Percentiles rank a stretch among this genome's conserved stretches.
Conservation (phyloP, 805 yeast genomes). For the Saturnispora besseyi region DNA sequence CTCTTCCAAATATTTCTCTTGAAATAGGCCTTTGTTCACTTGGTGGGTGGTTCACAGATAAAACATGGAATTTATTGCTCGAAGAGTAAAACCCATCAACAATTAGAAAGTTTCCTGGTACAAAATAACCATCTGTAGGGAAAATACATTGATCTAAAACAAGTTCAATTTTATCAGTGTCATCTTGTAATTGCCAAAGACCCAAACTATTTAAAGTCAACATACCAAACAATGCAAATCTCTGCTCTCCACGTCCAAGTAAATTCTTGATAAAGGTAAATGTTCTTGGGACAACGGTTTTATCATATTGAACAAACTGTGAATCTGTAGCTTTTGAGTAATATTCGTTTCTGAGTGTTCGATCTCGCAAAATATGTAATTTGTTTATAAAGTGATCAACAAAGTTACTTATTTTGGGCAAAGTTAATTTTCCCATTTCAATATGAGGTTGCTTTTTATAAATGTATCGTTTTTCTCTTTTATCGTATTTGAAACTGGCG, state of each 20-base stretch:
- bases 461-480: conserved; percentile 51
- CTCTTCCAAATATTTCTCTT: conserved; percentile 63
- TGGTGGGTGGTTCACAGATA: conserved; percentile 78
- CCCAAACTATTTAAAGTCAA: conserved; percentile 57
- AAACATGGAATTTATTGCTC: conserved; percentile 62
- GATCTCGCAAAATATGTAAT: conserved; percentile 55
- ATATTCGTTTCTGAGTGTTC: conserved; percentile 62
- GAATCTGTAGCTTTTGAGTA: conserved; percentile 6
- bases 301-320: conserved; percentile 3
- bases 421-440: not conserved
- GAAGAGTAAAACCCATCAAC: conserved; percentile 81
- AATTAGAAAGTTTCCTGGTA: conserved; percentile 67
- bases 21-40: conserved; percentile 66
- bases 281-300: conserved; percentile 14
- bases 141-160: conserved; percentile 55
- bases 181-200: conserved; percentile 71
- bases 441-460: conserved; percentile 14
- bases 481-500: conserved; percentile 57
- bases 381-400: conserved; percentile 43
- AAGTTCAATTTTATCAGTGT: conserved; percentile 63
- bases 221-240: conserved; percentile 73
- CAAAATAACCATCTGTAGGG: conserved; percentile 55
- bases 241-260: conserved; percentile 72
- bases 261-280: conserved; percentile 75
- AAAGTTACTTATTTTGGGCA: conserved; percentile 22